These are phyloP conservation scores for Epichloe elymi DNA, from an alignment of 2,329 filamentous ascomycete species.

Conservation along the genomic window DNA sequence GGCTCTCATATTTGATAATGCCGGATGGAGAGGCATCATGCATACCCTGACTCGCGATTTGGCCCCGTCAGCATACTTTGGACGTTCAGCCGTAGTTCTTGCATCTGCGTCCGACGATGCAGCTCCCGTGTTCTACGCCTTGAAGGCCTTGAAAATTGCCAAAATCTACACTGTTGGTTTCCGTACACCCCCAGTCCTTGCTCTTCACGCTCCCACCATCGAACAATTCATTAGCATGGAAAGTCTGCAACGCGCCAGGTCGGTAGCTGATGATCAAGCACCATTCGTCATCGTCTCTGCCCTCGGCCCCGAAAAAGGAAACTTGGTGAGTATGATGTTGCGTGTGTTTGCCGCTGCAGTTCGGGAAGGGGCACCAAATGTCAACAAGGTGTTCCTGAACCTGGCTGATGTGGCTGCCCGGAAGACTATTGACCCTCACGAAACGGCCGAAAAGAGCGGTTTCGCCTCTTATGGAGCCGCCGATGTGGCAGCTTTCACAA, in stretches of 20 bases:
- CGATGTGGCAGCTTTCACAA: constrained; percentile 73
- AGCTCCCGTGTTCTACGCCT: constrained; percentile 64
- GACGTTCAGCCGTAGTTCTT: constrained; percentile 62
- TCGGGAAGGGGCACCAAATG: constrained; percentile 21
- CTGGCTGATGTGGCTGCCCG: constrained; percentile 44
- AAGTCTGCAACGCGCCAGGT: constrained; percentile 39
- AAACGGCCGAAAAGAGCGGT: constrained; percentile 58
- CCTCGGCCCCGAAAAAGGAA: constrained; percentile 63
- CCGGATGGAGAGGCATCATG: constrained; percentile 74
- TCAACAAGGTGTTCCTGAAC: constrained; percentile 65
- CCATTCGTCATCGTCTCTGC: constrained; percentile 76
- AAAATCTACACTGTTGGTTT: constrained; percentile 81
- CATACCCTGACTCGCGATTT: constrained; percentile 71
- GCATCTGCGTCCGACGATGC: constrained; percentile 63
- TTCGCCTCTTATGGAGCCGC: constrained; percentile 70
- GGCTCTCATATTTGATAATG: constrained; percentile 63
- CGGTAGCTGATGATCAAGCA: constrained; percentile 36
- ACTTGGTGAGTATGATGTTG: constrained; percentile 64
- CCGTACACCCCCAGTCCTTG: constrained; percentile 48
- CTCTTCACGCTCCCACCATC: constrained; percentile 49
- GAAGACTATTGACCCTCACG: constrained; percentile 53
- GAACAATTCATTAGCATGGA: constrained; percentile 72
- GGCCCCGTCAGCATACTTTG: constrained; percentile 68
- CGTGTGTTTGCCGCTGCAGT: constrained; percentile 49
- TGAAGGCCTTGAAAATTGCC: constrained; percentile 61